A percentile compares a stretch with the other conserved stretches of the same genome.
Conservation (phyloP, 805 yeast genomes). For the Wickerhamomyces bisporus region DNA sequence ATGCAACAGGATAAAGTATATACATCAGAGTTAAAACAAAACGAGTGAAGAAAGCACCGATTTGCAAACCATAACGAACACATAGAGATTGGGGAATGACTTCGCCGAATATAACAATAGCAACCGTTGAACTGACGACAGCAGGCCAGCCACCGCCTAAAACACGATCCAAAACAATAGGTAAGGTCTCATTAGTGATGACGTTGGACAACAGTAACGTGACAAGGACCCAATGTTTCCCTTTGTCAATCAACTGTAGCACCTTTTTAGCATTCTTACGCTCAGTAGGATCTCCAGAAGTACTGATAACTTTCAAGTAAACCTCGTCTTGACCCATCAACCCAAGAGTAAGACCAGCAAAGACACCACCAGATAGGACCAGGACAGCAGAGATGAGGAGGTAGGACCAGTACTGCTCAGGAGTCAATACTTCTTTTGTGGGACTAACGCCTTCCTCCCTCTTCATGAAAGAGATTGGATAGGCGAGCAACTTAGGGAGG, state of each 20-base stretch:
- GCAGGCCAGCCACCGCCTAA: conserved; percentile 98
- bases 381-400: conserved; percentile 45
- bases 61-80: conserved; percentile 86
- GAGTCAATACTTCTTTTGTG: conserved; percentile 7
- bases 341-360: conserved; percentile 91
- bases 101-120: conserved; percentile 93
- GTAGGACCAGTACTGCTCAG: conserved; percentile 23
- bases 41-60: conserved; percentile 88
- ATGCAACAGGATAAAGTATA: conserved; percentile 84
- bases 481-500: conserved; percentile 10
- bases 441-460: conserved; percentile 2
- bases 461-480: conserved; percentile 9
- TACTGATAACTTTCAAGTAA: conserved; percentile 81
- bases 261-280: conserved; percentile 67
- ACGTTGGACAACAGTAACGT: conserved; percentile 82
- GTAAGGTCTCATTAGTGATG: conserved; percentile 90
- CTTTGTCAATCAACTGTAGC: conserved; percentile 62
- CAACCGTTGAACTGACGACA: conserved; percentile 85
- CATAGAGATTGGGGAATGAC: conserved; percentile 92
- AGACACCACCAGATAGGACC: conserved; percentile 80
- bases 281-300: conserved; percentile 75
- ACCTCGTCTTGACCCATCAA: conserved; percentile 98
- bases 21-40: conserved; percentile 85
- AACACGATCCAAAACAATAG: conserved; percentile 87
- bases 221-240: conserved; percentile 95